Base-by-base conservation (phyloP, 306 rosid species). In the Abrus precatorius region DNA sequence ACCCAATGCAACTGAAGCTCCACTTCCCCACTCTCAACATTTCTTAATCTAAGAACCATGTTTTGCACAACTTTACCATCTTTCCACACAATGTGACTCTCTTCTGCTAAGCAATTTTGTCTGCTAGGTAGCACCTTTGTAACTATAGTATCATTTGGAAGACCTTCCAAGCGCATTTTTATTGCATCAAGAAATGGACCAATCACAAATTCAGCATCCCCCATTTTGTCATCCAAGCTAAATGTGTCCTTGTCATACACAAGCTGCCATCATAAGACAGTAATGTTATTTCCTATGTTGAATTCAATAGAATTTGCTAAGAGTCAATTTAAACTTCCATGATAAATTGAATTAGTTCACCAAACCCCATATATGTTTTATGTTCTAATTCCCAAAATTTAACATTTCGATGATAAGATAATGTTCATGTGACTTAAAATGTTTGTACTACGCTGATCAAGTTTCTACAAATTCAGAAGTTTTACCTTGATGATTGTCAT, bases 141-240 rank as follows among this genome's bases (percentile, higher is more conserved):
- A 8, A 91, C 50, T 60, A 92, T 83, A 0, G 95, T 86, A 53
- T 88, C 93, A 12, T 81, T 75, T 2, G 89, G 85, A 13, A 90
- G 83, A 60, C 84, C 84, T 64, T 69, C 56, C 66, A 82, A 48
- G 0, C 70, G 63, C 91, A 83, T 84, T 88, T 65, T 86, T 5
- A 87, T 29, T 1, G 85, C 97, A 71, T 88, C 84, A 3, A 88
- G 2, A 36, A 90, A 90, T 0, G 89, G 84, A 4, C 83, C 83
- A 11, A 90, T 86, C 6, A 73, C 84, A 80, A 94, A 88, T 82
- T 92, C 97, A 5, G 97, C 97, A 27, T 92, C 92, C 28, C 98
- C 98, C 97, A 94, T 88, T 84, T 85, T 92, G 84, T 94, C 98
- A 61, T 94, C 98, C 0, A 87, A 63, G 66, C 85, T 84, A 9